A percentile compares a stretch with the other conserved stretches of the same genome.
Evolutionary conservation across 805 yeast genomes (phyloP).

Genomic region (Phaffomyces antillensis): DNA sequence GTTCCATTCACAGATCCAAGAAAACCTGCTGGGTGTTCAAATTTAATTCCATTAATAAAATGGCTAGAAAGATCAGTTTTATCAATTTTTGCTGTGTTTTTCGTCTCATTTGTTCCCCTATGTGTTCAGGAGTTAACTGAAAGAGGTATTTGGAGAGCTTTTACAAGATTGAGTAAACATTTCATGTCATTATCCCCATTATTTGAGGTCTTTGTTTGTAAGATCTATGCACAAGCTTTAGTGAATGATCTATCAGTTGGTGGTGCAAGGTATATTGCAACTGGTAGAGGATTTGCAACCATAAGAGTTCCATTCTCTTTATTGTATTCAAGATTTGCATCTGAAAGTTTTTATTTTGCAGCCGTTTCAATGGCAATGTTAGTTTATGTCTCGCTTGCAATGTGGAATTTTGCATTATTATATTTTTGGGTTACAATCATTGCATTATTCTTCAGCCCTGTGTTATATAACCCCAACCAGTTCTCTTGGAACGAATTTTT

Average conservation of each 20-base stretch:
- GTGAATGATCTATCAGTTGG: slow-evolving; percentile 64
- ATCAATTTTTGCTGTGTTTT: slow-evolving; percentile 68
- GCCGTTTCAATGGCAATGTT: slow-evolving; percentile 43
- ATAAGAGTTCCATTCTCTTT: slow-evolving; percentile 58
- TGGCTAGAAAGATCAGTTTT: slow-evolving; percentile 72
- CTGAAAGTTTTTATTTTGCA: slow-evolving; percentile 63
- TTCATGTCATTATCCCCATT: slow-evolving; percentile 66
- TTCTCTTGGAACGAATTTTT: slow-evolving; percentile 58
- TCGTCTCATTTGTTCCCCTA: slow-evolving; percentile 67
- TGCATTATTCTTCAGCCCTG: slow-evolving; percentile 53
- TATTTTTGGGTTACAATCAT: slow-evolving; percentile 59
- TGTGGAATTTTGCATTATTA: slow-evolving; percentile 53
- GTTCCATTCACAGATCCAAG: slow-evolving; percentile 56
- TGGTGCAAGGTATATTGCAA: slow-evolving; percentile 76
- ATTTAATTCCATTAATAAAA: slow-evolving; percentile 59
- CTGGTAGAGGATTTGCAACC: slow-evolving; percentile 81
- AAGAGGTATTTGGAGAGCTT: slow-evolving; percentile 66
- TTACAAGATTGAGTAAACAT: slow-evolving; percentile 56
- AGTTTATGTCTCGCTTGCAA: slow-evolving; percentile 47
- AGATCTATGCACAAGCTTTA: slow-evolving; percentile 66
- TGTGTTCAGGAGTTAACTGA: slow-evolving; percentile 73
- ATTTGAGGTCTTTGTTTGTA: slow-evolving; percentile 75
- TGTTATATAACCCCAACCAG: slow-evolving; percentile 59
- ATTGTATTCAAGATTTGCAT: slow-evolving; percentile 62
- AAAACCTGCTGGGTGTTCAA: slow-evolving; percentile 63